Evolutionary conservation across 2,329 filamentous ascomycete genomes (phyloP), one percentile per base, ranked within the genome.

Genomic region (Colletotrichum nymphaeae): DNA sequence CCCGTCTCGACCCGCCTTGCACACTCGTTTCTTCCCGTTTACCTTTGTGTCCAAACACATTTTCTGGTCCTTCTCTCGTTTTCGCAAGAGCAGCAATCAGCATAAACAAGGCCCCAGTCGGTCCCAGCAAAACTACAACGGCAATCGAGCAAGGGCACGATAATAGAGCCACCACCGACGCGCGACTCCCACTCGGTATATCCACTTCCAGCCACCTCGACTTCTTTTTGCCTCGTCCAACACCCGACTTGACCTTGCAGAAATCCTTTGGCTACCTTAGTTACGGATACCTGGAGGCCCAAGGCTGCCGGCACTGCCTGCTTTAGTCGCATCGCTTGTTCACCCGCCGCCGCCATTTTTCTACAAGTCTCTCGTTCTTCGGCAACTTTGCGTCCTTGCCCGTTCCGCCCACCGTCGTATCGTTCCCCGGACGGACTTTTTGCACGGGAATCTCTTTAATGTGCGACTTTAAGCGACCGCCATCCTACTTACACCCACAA

Each of bases 121-220:
- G 32, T 60, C 52, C 56, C 49, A 35, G 42, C 64, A 46, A 49
- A 28, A 62, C 56, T 62, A n/a, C 56, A 52, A 49, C 32, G 30
- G 56, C 30, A 57, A 28, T 24, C 63, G 24, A 46, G 49, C 67
- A 69, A 57, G 60, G 57, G 35, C 66, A 32, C 55, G 28, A 26
- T 32, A 73, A 57, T 52, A 70, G 56, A 65, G 63, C 49, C 42
- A 65, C 57, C 46, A 63, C 60, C 71, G 19, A 71, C 56, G 57
- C 67, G 62, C 67, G 60, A 58, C 71, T 71, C 58, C 56, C 46
- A 57, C 56, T 73, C 60, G 46, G 56, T 60, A 64, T 69, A 65
- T 73, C 71, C 71, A 73, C 71, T 71, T 73, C 71, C 71, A 73
- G 62, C 71, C 71, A 73, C 71, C 71, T 49, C 55, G 14, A 67